These are phyloP conservation scores for Quercus tomentella DNA, from an alignment of 331 rosid species.

Conservation along the genomic window DNA sequence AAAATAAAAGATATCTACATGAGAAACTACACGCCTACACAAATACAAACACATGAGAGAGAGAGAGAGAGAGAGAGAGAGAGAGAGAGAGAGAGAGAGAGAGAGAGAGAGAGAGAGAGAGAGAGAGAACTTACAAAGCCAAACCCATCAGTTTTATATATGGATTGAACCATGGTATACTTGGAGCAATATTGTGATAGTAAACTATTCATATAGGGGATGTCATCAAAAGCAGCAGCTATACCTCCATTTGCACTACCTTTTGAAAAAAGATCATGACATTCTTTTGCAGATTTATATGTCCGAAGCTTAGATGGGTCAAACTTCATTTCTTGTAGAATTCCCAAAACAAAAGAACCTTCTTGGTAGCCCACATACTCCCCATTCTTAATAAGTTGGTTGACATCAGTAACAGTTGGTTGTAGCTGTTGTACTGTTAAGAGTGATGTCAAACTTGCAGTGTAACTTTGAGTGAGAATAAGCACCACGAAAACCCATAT, in stretches of 20 bases:
- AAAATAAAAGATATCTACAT: neutral
- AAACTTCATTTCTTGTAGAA: neutral
- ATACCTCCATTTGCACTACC: neutral
- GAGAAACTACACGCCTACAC: neutral
- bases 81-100: neutral
- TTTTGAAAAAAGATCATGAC: neutral
- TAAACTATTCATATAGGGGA: too few relatives aligned
- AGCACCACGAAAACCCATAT: too few relatives aligned
- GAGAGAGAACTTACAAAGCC: constrained; percentile 18
- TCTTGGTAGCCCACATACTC: constrained; percentile 20
- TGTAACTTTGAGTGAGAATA: too few relatives aligned
- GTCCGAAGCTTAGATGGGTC: neutral
- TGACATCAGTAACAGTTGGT: constrained; percentile 21
- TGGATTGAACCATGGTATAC: too few relatives aligned
- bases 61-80: neutral
- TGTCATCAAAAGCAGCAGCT: too few relatives aligned
- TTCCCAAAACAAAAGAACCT: constrained; percentile 1
- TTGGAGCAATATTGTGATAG: too few relatives aligned
- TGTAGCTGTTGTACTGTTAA: constrained; percentile 28
- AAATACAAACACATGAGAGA: neutral
- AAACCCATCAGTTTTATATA: constrained; percentile 9
- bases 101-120: neutral
- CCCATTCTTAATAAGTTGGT: constrained; percentile 10
- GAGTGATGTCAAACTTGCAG: constrained; percentile 31
- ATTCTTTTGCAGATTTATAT: neutral